Base-by-base conservation (phyloP, 202 grass and related monocot genomes). In the Schoenoplectus triqueter region DNA sequence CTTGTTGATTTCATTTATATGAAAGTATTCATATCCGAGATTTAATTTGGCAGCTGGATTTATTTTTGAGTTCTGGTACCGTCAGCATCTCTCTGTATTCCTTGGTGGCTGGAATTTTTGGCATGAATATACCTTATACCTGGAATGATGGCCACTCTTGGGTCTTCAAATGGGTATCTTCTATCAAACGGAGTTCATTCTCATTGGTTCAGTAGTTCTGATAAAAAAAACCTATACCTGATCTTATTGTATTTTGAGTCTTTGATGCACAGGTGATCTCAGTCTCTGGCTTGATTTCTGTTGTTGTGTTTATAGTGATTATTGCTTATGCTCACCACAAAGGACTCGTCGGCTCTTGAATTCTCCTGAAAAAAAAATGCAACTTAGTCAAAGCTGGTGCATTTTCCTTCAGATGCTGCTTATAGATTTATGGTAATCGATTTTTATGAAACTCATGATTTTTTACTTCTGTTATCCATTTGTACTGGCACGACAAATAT, bases 61-160 rank as follows among this genome's bases (percentile, higher is more conserved):
- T 98, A 78, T 98, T 98, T 80, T 95, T 98, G 80, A 98, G 91
- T 89, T 90, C 93, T 78, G 91, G 91, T 56, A 98, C 95, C 0
- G 95, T 94, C 65, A 90, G 90, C 84, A 69, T 98, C 14, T 95
- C 95, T 2, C 85, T 98, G 55, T 98, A 98, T 87, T 92, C 95
- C 3, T 89, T 98, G 66, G 88, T 95, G 82, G 95, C 89, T 82
- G 95, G 88, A 85, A 75, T 95, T 63, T 98, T 98, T 82, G 93
- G 95, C 77, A 98, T 98, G 96, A 98, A 98, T 79, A 94, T 95
- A 76, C 96, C 96, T 9, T 98, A 92, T 82, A 86, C 96, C n/a
- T 98, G 96, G 96, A 98, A 98, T 39, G 48, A 89, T 1, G 15
- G 11, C 88, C 87, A 95, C 80, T 90, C 89, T 73, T 90, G 90